These are phyloP conservation scores for Crassisporium funariophilum DNA, from an alignment of 768 basidiomycete genomes.

Conservation along the genomic window DNA sequence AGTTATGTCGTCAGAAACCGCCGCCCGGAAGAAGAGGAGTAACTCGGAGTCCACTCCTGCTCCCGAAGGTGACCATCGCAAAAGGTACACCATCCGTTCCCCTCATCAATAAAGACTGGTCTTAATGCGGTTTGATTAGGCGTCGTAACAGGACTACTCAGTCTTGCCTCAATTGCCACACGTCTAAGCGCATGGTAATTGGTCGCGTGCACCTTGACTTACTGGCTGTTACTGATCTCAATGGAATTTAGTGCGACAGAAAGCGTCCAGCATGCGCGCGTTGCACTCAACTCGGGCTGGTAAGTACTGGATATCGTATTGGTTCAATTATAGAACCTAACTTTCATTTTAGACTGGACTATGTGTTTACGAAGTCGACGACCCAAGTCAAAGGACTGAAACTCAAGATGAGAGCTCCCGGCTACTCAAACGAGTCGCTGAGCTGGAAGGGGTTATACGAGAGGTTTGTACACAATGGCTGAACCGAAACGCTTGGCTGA, in stretches of 20 bases:
- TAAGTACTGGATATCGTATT: constrained; percentile 20
- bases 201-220: neutral
- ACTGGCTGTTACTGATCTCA: constrained; percentile 1
- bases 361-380: constrained; percentile 85
- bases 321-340: neutral
- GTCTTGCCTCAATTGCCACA: constrained; percentile 73
- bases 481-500: constrained; percentile 2
- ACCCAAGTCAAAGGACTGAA: constrained; percentile 59
- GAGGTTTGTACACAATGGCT: constrained; percentile 53
- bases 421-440: constrained; percentile 74
- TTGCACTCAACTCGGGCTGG: constrained; percentile 53
- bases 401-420: constrained; percentile 64
- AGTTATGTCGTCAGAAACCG: constrained; percentile 33
- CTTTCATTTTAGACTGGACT: constrained; percentile 61
- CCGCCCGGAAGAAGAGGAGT: constrained; percentile 30
- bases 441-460: constrained; percentile 83
- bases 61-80: constrained; percentile 30
- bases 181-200: constrained; percentile 71
- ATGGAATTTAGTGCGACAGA: constrained; percentile 42
- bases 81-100: constrained; percentile 14
- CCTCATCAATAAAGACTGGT: neutral
- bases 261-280: constrained; percentile 53
- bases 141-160: constrained; percentile 75
- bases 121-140: constrained; percentile 23
- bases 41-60: constrained; percentile 29